phyloP scores from a whole-genome alignment of 75 land plant species.

The Picea glauca region DNA sequence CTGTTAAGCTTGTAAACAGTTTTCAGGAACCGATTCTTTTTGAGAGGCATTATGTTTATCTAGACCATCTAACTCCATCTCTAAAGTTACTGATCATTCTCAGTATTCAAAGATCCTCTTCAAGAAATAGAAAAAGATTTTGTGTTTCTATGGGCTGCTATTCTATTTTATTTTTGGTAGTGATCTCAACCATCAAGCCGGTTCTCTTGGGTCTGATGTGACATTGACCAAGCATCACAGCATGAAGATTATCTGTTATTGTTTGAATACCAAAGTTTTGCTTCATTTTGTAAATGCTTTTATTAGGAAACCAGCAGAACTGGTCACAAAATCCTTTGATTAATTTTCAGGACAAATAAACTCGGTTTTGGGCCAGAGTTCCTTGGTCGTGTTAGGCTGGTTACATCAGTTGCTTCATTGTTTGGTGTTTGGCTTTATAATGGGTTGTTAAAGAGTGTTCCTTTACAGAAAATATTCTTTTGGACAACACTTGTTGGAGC shows the following conservation, averaged over 20 bases:
- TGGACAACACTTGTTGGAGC: slow-evolving; percentile 71
- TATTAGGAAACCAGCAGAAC: neutral
- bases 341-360: slow-evolving; percentile 72
- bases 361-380: slow-evolving; percentile 93
- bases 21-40: no score
- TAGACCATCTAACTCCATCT: no score
- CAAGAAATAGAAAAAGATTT: no score
- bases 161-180: no score
- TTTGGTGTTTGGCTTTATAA: slow-evolving; percentile 86
- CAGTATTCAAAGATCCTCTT: no score
- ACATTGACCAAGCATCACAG: neutral
- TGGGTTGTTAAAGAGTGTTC: slow-evolving; percentile 68
- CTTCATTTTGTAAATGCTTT: neutral
- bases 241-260: neutral
- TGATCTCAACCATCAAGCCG: no score
- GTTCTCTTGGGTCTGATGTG: neutral
- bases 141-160: no score
- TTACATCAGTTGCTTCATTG: slow-evolving; percentile 89
- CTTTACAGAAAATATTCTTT: slow-evolving; percentile 73
- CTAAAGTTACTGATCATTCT: no score
- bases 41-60: no score
- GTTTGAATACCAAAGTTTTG: neutral
- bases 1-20: no score
- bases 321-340: neutral
- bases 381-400: slow-evolving; percentile 87